Evolutionary conservation across 2,329 filamentous ascomycete species (phyloP).

Genomic region (Claviceps capensis): DNA sequence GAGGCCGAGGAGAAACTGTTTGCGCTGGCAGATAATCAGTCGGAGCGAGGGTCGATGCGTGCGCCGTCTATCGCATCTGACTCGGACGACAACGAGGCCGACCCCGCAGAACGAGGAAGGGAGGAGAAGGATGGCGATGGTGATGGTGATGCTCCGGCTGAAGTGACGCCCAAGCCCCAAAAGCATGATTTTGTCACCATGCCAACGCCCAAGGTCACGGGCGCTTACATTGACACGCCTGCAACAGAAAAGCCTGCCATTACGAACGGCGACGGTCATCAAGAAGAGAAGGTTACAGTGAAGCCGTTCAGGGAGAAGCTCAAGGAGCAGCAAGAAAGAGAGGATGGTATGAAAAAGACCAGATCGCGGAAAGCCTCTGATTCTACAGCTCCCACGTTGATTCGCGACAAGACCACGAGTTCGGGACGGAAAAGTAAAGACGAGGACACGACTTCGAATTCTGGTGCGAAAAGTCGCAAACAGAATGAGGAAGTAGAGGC

Average conservation of each 20-base stretch:
- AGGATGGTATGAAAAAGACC: constrained; percentile 2
- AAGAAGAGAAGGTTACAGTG: not conserved
- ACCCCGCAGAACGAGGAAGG: constrained; percentile 6
- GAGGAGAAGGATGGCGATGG: constrained; percentile 8
- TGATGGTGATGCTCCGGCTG: constrained; percentile 11
- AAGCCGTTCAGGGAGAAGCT: constrained; percentile 8
- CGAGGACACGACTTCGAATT: constrained; percentile 20
- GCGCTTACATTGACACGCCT: constrained; percentile 44
- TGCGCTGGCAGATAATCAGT: constrained; percentile 39
- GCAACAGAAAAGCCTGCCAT: constrained; percentile 29
- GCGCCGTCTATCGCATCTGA: constrained; percentile 29
- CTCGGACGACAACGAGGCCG: constrained; percentile 15
- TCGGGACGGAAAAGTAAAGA: constrained; percentile 13
- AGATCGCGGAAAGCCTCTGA: not conserved
- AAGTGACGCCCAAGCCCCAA: constrained; percentile 33
- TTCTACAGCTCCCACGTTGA: constrained; percentile 8
- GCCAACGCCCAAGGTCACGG: constrained; percentile 39
- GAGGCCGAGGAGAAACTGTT: constrained; percentile 43
- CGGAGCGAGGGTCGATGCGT: constrained; percentile 39
- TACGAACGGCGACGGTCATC: constrained; percentile 5
- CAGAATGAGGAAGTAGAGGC: constrained; percentile 8
- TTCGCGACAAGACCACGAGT: constrained; percentile 15
- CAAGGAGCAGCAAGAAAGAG: constrained; percentile 7
- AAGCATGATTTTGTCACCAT: constrained; percentile 32
- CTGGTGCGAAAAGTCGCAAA: constrained; percentile 14